These are phyloP conservation scores for Botryotinia narcissicola DNA, from an alignment of 2,329 filamentous ascomycete species.

Conservation along the genomic window DNA sequence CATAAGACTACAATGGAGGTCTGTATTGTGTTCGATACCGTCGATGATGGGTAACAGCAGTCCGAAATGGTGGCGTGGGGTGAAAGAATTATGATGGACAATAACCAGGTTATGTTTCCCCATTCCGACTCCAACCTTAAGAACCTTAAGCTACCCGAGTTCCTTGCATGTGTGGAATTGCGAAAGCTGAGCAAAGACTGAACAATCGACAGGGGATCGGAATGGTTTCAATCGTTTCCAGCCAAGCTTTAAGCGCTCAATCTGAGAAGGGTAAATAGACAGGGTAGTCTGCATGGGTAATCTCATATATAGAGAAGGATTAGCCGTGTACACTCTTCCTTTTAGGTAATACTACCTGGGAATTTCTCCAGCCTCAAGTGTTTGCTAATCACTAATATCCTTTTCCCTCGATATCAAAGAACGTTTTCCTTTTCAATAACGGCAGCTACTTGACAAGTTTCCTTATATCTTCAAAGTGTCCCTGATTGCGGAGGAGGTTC, in stretches of 20 bases:
- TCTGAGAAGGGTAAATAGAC: background rate
- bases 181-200: background rate
- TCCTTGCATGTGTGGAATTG: background rate
- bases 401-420: background rate
- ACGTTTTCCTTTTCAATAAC: background rate
- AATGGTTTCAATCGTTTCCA: background rate
- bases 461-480: background rate
- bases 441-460: background rate
- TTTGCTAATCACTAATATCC: background rate
- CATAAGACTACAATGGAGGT: background rate
- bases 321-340: background rate
- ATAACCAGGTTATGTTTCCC: background rate
- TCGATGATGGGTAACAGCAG: background rate
- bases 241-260: conserved; percentile 1
- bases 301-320: background rate
- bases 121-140: background rate
- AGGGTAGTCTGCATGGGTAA: background rate
- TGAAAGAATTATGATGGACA: background rate
- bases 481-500: background rate
- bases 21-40: background rate
- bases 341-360: background rate
- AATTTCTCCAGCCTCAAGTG: background rate
- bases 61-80: background rate
- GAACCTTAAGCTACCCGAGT: background rate
- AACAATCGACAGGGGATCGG: background rate